These are phyloP conservation scores for Senna tora DNA, from an alignment of 306 rosid species.

Conservation along the genomic window DNA sequence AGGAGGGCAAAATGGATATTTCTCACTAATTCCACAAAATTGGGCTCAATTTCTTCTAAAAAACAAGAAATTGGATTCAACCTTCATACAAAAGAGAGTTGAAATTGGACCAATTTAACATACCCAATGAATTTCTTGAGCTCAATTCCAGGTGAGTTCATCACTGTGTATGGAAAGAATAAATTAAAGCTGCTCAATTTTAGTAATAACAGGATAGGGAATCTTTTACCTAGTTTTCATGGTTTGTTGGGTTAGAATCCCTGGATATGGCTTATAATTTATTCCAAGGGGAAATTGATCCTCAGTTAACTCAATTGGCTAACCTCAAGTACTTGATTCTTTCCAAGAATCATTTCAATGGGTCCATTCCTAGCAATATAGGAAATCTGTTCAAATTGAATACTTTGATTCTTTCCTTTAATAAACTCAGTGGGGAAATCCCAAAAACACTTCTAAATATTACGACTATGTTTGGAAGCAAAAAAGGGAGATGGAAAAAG, in stretches of 20 bases:
- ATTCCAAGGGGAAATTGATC: constrained; percentile 34
- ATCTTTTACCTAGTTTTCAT: constrained; percentile 55
- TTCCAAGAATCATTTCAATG: constrained; percentile 34
- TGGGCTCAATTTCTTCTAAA: too few relatives aligned
- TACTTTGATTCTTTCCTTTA: constrained; percentile 64
- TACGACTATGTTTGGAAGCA: too few relatives aligned
- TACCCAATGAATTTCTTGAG: constrained; percentile 24
- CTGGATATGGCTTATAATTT: constrained; percentile 64
- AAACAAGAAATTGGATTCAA: too few relatives aligned
- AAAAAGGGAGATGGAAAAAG: too few relatives aligned
- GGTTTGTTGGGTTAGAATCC: constrained; percentile 59
- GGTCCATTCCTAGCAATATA: constrained; percentile 51
- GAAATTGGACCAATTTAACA: too few relatives aligned
- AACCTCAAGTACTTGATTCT: constrained; percentile 61
- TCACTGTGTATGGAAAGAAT: constrained; percentile 59
- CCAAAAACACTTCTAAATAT: constrained; percentile 50
- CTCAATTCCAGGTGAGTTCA: constrained; percentile 54
- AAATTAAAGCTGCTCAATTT: constrained; percentile 57
- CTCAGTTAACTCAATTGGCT: constrained; percentile 54
- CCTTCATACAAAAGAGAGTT: too few relatives aligned
- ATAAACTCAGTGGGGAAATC: constrained; percentile 48
- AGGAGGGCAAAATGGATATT: too few relatives aligned
- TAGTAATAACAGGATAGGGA: constrained; percentile 46
- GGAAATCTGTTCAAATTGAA: constrained; percentile 61
- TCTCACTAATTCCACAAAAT: too few relatives aligned